Evolutionary conservation across 1,139 yeast genomes (phyloP), one percentile per base, ranked within the genome.

Genomic region (Yarrowia galli): DNA sequence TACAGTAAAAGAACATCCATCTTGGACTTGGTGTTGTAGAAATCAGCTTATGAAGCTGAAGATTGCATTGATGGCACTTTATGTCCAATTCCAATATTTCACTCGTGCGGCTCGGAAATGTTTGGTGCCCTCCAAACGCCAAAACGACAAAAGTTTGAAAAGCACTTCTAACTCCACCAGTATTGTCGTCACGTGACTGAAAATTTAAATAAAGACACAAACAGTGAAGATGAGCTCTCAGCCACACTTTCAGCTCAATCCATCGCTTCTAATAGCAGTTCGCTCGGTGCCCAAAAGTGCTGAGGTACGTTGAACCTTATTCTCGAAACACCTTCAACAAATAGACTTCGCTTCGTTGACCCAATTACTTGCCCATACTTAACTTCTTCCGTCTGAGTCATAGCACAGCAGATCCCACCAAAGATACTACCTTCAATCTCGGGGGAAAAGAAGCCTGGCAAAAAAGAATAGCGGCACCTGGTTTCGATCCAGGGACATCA

Each of bases 401-500:
- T 48, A 48, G 38, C 28, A 28, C 53, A 48, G 38, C 23, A 48
- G 53, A 48, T 16, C 53, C 53, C 53, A 48, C 53, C 53, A n/a
- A 46, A 48, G 36, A 48, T 23, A 16, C 13, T 6, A 2, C 32
- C 16, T 9, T 10, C n/a, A 15, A 15, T 35, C 12, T 35, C 10
- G 15, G 36, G 3, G 15, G 16, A 23, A 45, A 16, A 13, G 15
- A 43, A 12, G 40, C 16, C 9, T 10, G 28, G 46, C 6, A 28
- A 53, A 53, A 53, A 53, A 36, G 22, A 54, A 66, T 91, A 91
- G 97, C 97, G 96, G 90, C 91, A 93, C 96, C 88, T 85, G 93
- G 97, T 92, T 91, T 92, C 97, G 97, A 92, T 92, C 97, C 96
- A 85, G 88, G 96, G 97, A 91, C 97, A 89, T 91, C 97, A 91